Evolutionary conservation across 2,329 filamentous ascomycete species (phyloP), one percentile per base, ranked within the genome.

Genomic region (Alternaria metachromatica): DNA sequence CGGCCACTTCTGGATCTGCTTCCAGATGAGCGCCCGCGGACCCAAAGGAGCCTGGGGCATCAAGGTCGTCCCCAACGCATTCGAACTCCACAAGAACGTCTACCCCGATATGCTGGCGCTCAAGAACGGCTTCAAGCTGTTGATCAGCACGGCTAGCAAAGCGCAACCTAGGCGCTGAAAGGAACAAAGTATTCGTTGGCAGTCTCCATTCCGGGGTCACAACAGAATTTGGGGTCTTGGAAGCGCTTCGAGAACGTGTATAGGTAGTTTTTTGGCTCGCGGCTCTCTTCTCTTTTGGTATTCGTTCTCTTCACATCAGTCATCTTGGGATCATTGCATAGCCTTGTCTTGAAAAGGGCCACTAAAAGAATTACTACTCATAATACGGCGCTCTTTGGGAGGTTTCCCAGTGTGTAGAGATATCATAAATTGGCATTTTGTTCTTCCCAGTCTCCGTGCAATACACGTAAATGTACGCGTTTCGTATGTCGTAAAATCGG

Each of bases 21-120:
- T 97, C 88, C 98, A 98, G 84, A 93, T 94, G 23, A 95, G 92
- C 65, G 87, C 90, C 72, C 85, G 87, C 53, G 91, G 93, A 3
- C 86, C 85, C 48, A 88, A 95, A 57, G 89, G 92, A 67, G 89
- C 89, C 50, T 94, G 95, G 90, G 88, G 89, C 6, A 93, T 99
- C 68, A 94, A 96, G 72, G 90, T 97, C 41, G 92, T 98, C 18
- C 96, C 96, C 3, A 92, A 96, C 74, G 96, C 93, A 6, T 99
- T 95, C 77, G 94, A 98, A 83, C 86, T 99, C 73, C 89, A 94
- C 82, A 92, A 92, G 70, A 92, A 92, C 70, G 88, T 91, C 56
- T 99, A 99, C 78, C 95, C 96, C 1, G 94, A 98, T 75, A 97
- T 98, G 92, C 88, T 91, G 71, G 93, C 94, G 53, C 84, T 99